A percentile compares a stretch with the other conserved stretches of the same genome.
These are phyloP conservation scores for Tolypocladium inflatum DNA, from an alignment of 2,329 filamentous ascomycete species.

Conservation along the genomic window DNA sequence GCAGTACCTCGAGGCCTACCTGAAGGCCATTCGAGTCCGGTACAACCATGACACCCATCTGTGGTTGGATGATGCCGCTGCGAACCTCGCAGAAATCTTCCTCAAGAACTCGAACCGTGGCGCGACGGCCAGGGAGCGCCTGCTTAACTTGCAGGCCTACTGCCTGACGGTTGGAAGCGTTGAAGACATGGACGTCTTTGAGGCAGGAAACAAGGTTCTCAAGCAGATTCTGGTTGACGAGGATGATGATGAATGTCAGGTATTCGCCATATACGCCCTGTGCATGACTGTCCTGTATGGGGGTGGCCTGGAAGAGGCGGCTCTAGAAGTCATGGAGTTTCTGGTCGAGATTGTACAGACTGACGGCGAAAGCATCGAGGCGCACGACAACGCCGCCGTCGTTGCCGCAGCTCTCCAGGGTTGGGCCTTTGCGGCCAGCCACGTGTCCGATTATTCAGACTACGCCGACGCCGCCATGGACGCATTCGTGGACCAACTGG, in stretches of 20 bases:
- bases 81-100: conserved; percentile 53
- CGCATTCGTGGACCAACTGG: conserved; percentile 76
- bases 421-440: conserved; percentile 73
- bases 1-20: conserved; percentile 21
- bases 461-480: conserved; percentile 66
- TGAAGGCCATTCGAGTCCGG: conserved; percentile 43
- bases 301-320: conserved; percentile 59
- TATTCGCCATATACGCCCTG: conserved; percentile 69
- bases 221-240: conserved; percentile 33
- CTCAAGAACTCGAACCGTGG: conserved; percentile 62
- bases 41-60: conserved; percentile 22
- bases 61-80: conserved; percentile 46
- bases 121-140: conserved; percentile 57
- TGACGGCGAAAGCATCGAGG: conserved; percentile 64
- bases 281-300: conserved; percentile 66
- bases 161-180: conserved; percentile 58
- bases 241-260: conserved; percentile 52
- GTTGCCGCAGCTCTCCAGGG: conserved; percentile 67
- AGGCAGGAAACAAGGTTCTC: conserved; percentile 16
- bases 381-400: conserved; percentile 58
- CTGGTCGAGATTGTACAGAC: conserved; percentile 70
- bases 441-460: conserved; percentile 64
- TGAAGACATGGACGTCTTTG: conserved; percentile 41
- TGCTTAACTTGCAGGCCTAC: conserved; percentile 63
- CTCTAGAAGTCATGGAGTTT: conserved; percentile 64